Conservation (phyloP, 2,329 filamentous ascomycete species). For the Aspergillus brunneoviolaceus region DNA sequence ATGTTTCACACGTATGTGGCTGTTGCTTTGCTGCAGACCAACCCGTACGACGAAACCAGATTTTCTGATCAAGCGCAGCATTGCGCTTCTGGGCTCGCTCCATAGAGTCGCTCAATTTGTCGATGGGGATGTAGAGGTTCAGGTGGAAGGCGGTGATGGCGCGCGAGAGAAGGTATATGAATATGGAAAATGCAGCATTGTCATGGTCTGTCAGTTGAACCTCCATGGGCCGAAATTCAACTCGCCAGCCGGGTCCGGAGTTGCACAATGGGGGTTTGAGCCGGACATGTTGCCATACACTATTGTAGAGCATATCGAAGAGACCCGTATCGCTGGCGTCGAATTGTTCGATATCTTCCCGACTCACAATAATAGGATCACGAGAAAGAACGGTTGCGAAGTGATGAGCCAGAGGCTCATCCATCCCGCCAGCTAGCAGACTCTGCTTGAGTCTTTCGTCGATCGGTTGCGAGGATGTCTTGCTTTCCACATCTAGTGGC, state of each 20-base stretch:
- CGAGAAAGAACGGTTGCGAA: constrained; percentile 17
- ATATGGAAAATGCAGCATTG: constrained; percentile 87
- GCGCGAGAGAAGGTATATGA: constrained; percentile 84
- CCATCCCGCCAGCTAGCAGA: constrained; percentile 22
- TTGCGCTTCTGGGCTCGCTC: constrained; percentile 77
- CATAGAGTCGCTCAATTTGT: constrained; percentile 84
- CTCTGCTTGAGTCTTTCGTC: constrained; percentile 10
- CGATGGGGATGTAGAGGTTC: constrained; percentile 87
- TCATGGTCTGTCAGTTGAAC: constrained; percentile 93
- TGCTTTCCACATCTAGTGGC: neutral
- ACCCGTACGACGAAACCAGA: constrained; percentile 81
- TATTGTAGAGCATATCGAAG: constrained; percentile 20
- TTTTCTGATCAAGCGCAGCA: constrained; percentile 71
- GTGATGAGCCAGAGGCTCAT: constrained; percentile 17
- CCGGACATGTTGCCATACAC: constrained; percentile 18
- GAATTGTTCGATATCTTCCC: constrained; percentile 12
- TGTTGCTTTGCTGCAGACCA: constrained; percentile 53
- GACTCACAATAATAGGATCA: constrained; percentile 15
- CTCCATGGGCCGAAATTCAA: constrained; percentile 93
- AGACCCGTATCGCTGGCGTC: constrained; percentile 11
- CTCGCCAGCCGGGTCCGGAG: constrained; percentile 85
- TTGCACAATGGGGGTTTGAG: constrained; percentile 57
- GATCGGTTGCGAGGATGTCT: neutral
- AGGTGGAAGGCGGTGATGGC: constrained; percentile 83
- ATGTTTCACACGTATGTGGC: neutral